These are phyloP conservation scores for Aspergillus jensenii DNA, from an alignment of 2,329 filamentous ascomycete species.

Conservation along the genomic window DNA sequence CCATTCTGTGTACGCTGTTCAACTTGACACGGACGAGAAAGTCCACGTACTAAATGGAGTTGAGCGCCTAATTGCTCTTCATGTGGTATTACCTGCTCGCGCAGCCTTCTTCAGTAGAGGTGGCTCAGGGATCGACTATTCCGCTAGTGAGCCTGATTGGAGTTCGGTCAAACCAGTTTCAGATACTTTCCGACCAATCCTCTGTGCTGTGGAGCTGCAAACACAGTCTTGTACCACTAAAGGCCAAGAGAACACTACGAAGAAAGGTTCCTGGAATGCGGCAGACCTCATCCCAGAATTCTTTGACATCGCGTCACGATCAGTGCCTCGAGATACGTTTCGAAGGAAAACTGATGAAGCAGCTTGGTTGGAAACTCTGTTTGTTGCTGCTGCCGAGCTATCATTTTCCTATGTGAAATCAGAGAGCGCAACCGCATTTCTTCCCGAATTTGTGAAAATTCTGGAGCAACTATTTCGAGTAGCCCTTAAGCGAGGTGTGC, in stretches of 20 bases:
- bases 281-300: constrained; percentile 41
- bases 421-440: constrained; percentile 24
- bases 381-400: constrained; percentile 42
- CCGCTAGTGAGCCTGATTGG: constrained; percentile 34
- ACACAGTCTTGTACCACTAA: neutral
- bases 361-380: constrained; percentile 52
- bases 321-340: constrained; percentile 45
- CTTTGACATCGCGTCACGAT: constrained; percentile 48
- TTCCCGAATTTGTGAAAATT: constrained; percentile 31
- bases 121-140: constrained; percentile 35
- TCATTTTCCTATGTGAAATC: constrained; percentile 37
- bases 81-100: constrained; percentile 43
- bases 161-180: constrained; percentile 36
- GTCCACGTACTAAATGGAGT: constrained; percentile 32
- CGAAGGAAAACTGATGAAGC: constrained; percentile 46
- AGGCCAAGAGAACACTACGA: constrained; percentile 7
- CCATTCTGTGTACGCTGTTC: constrained; percentile 25
- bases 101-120: constrained; percentile 37
- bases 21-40: constrained; percentile 32
- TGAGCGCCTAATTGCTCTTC: constrained; percentile 40
- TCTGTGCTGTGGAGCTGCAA: constrained; percentile 27
- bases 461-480: constrained; percentile 42
- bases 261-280: constrained; percentile 27
- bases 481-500: constrained; percentile 38
- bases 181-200: constrained; percentile 36